Percentiles rank a stretch among this genome's conserved stretches.
phyloP scores from a whole-genome alignment of 2,329 filamentous ascomycete genomes.

The Fusarium solani-melongenae region DNA sequence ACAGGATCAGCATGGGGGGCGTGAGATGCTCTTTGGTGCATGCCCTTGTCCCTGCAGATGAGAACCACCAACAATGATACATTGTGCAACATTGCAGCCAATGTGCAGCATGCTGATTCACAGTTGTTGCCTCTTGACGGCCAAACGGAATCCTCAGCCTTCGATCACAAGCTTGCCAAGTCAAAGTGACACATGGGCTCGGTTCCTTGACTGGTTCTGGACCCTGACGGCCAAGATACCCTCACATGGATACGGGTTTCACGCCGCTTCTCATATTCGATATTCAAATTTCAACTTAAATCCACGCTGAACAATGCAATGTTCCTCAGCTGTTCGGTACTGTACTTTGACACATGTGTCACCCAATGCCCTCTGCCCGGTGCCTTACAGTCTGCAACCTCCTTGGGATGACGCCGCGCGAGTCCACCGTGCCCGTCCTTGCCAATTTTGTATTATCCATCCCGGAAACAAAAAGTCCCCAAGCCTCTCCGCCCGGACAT shows the following conservation, averaged over 20 bases:
- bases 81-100: neutral
- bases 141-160: neutral
- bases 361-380: neutral
- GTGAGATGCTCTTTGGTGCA: slow-evolving; percentile 25
- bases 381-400: neutral
- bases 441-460: neutral
- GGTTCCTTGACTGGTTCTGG: neutral
- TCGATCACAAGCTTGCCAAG: neutral
- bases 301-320: neutral
- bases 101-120: neutral
- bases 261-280: neutral
- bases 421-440: neutral
- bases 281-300: neutral
- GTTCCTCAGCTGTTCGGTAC: neutral
- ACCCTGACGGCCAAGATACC: neutral
- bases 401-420: neutral
- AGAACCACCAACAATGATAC: slow-evolving; percentile 10
- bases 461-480: slow-evolving; percentile 9
- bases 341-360: neutral
- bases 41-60: slow-evolving; percentile 34
- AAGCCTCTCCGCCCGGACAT: slow-evolving; percentile 8
- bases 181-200: neutral
- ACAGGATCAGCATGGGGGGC: slow-evolving; percentile 11
- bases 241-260: neutral
- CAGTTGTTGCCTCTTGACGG: neutral